phyloP scores from a whole-genome alignment of 352 stramenopile species.

The Phytophthora sansomeana region DNA sequence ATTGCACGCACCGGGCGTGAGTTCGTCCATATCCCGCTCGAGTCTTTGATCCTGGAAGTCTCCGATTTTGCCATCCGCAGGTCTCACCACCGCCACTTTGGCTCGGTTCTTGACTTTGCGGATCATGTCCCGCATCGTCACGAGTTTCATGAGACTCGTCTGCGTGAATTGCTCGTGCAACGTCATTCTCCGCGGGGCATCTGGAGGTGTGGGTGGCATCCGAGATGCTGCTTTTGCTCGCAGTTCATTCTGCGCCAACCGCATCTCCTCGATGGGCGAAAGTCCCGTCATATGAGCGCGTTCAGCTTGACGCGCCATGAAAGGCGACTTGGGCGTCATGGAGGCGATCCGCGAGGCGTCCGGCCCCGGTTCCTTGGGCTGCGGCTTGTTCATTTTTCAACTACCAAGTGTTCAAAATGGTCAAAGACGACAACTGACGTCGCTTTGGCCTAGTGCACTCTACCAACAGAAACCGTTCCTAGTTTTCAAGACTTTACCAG shows the following conservation, averaged over 20 bases:
- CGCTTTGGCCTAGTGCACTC: background rate
- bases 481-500: background rate
- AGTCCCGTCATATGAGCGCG: conserved; percentile 73
- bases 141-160: conserved; percentile 62
- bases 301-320: conserved; percentile 82
- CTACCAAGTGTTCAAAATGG: background rate
- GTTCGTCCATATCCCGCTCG: conserved; percentile 75
- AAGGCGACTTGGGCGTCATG: conserved; percentile 50
- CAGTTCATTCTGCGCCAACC: conserved; percentile 80
- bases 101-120: conserved; percentile 66
- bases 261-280: conserved; percentile 89
- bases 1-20: conserved; percentile 66
- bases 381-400: conserved; percentile 14
- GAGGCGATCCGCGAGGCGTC: conserved; percentile 25
- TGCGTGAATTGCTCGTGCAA: conserved; percentile 37
- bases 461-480: background rate
- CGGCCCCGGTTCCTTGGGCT: conserved; percentile 15
- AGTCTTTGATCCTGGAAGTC: conserved; percentile 45
- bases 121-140: conserved; percentile 67
- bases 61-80: conserved; percentile 41
- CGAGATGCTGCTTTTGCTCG: conserved; percentile 73
- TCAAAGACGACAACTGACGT: background rate
- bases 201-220: conserved; percentile 23
- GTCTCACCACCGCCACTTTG: conserved; percentile 44
- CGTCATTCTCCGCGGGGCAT: conserved; percentile 22